Conservation (phyloP, 2,329 filamentous ascomycete genomes). For the Exophiala dermatitidis region DNA sequence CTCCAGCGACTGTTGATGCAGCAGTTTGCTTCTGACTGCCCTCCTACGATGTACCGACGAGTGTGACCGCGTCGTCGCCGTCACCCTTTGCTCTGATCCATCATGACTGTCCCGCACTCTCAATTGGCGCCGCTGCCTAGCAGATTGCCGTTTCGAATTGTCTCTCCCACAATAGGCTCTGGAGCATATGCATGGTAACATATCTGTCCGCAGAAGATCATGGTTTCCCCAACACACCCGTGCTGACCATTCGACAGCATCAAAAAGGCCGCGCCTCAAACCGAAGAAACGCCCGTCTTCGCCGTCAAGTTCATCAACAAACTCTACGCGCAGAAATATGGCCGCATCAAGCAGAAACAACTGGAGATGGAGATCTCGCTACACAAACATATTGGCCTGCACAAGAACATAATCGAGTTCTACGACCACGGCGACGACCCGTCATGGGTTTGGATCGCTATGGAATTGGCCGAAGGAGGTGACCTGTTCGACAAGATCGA, state of each 20-base stretch:
- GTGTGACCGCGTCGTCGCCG: not conserved
- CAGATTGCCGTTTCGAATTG: conserved; percentile 76
- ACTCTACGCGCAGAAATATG: conserved; percentile 81
- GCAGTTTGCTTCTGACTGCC: no score
- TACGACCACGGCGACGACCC: conserved; percentile 79
- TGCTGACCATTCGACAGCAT: conserved; percentile 51
- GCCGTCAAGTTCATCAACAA: conserved; percentile 99
- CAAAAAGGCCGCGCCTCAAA: conserved; percentile 79
- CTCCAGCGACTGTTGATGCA: no score
- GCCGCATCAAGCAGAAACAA: conserved; percentile 81
- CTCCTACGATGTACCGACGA: no score
- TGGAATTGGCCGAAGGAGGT: conserved; percentile 92
- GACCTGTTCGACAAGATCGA: conserved; percentile 99
- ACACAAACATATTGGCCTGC: conserved; percentile 79
- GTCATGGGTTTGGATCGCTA: conserved; percentile 93
- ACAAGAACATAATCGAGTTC: conserved; percentile 90
- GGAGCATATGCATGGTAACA: conserved; percentile 91
- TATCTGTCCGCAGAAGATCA: conserved; percentile 29
- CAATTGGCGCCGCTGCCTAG: conserved; percentile 79
- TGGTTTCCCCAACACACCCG: conserved; percentile 26
- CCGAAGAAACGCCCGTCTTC: conserved; percentile 67
- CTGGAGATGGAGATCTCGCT: conserved; percentile 85
- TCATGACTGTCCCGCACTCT: conserved; percentile 50
- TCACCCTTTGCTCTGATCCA: conserved; percentile 2
- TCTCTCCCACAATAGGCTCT: conserved; percentile 93